phyloP scores from a whole-genome alignment of 257 asterid genomes.

The Verbascum thapsus region DNA sequence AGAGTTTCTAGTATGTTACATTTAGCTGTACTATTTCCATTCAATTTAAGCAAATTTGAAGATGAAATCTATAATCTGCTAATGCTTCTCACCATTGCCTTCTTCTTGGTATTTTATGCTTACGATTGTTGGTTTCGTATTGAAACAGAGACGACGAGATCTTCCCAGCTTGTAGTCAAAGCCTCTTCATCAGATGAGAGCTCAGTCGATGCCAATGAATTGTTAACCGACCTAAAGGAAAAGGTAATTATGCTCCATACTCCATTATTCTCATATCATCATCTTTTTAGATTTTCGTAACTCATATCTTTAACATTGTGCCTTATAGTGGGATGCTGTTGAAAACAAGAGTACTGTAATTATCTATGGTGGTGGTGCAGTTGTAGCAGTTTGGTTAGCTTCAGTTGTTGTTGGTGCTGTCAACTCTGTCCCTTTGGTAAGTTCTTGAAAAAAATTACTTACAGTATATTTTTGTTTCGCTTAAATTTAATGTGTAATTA shows the following conservation, averaged over 20 bases:
- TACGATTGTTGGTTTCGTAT: constrained; percentile 23
- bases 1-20: neutral
- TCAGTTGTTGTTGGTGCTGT: constrained; percentile 74
- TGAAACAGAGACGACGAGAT: constrained; percentile 57
- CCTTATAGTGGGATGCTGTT: constrained; percentile 61
- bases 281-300: neutral
- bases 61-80: neutral
- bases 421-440: constrained; percentile 92
- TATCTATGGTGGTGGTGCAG: constrained; percentile 81
- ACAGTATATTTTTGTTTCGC: neutral
- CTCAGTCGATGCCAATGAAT: constrained; percentile 61
- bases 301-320: neutral
- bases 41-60: neutral
- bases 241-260: constrained; percentile 50
- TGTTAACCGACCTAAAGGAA: constrained; percentile 75
- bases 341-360: constrained; percentile 85
- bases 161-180: constrained; percentile 53
- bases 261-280: neutral
- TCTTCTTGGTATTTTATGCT: constrained; percentile 10
- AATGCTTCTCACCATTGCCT: neutral
- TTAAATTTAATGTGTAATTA: neutral
- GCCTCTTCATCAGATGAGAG: constrained; percentile 85
- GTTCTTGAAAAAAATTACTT: constrained; percentile 24
- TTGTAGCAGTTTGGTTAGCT: constrained; percentile 85
- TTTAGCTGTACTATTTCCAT: neutral